Base-by-base conservation (phyloP, 2,329 filamentous ascomycete species). In the Purpureocillium lavendulum region DNA sequence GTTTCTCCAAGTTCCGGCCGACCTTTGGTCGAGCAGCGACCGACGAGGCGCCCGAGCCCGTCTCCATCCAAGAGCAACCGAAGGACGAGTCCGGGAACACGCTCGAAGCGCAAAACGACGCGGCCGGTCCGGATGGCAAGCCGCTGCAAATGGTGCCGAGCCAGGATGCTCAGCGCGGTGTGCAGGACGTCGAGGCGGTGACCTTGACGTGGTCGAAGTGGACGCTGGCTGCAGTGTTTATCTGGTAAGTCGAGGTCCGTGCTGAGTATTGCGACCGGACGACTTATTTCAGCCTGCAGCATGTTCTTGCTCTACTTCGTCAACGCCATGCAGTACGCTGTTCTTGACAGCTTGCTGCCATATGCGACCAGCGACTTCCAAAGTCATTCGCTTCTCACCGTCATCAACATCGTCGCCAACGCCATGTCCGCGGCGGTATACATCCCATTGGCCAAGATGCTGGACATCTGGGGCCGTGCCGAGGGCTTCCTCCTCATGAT, bases 381-480 rank as follows among this genome's bases (percentile, higher is more conserved):
- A 30, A 54, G 61, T 4, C 76, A 80, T 49, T 76, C 73, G 6
- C 61, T 78, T 6, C 56, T 75, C 30, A 66, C 69, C 4, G 65
- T 73, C 33, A 71, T 76, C 38, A 60, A 64, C 33, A 71, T 80
- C 31, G 67, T 81, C 1, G 59, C 73, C 4, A 64, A 60, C 45
- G 60, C 71, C 41, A 73, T 80, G 51, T 59, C 66, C 45, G 78
- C 76, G 30, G 73, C 79, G 3, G 65, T 75, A 29, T 80, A 80
- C 49, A 73, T 81, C 4, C 76, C 78, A 2, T 66, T 80, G 57
- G 56, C 79, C 26, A 82, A 82, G 52, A 58, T 80, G 10, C 65
- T 81, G 35, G 74, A 83, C 54, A 61, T 82, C 29, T 82, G 75
- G 65, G 79, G 77, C 36, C 72, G 79, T 30, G 69, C 77, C 11